A percentile compares a stretch with the other conserved stretches of the same genome.
Conservation (phyloP, 352 stramenopile genomes). For the Aphanomyces euteiches region DNA sequence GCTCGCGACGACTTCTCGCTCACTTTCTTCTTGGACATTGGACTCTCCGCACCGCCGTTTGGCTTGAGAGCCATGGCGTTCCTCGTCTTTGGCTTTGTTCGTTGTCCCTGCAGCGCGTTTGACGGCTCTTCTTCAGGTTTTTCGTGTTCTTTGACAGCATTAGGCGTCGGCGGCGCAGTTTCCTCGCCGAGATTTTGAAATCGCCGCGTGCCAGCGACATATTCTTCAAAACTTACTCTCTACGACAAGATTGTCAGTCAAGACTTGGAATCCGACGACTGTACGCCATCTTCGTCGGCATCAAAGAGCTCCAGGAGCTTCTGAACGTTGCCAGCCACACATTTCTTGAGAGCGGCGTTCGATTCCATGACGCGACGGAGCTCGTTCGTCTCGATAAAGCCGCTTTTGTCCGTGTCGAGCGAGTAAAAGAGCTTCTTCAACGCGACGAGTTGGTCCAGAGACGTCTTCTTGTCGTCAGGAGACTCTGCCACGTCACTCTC, state of each 20-base stretch:
- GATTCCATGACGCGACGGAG: not conserved
- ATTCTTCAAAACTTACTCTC: constrained; percentile 13
- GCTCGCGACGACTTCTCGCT: too few relatives aligned
- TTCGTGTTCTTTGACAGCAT: too few relatives aligned
- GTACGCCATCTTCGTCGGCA: not conserved
- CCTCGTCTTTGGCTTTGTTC: too few relatives aligned
- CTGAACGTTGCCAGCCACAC: not conserved
- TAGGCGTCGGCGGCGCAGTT: too few relatives aligned
- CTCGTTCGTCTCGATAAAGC: not conserved
- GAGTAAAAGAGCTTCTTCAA: constrained; percentile 21
- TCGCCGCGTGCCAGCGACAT: not conserved
- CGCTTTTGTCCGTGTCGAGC: constrained; percentile 10
- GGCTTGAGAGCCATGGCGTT: too few relatives aligned
- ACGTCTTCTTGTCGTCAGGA: not conserved
- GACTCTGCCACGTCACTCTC: not conserved
- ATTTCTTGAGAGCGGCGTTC: not conserved
- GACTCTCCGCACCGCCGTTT: too few relatives aligned
- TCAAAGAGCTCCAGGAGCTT: not conserved
- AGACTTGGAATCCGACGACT: not conserved
- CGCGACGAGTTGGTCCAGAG: not conserved
- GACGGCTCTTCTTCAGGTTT: too few relatives aligned
- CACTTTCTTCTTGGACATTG: too few relatives aligned
- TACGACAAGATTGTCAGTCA: not conserved
- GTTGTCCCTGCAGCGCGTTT: too few relatives aligned
- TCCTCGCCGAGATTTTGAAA: not conserved